A percentile compares a stretch with the other conserved stretches of the same genome.
These are phyloP conservation scores for Mycena kentingensis DNA, from an alignment of 768 basidiomycete species.

Conservation along the genomic window DNA sequence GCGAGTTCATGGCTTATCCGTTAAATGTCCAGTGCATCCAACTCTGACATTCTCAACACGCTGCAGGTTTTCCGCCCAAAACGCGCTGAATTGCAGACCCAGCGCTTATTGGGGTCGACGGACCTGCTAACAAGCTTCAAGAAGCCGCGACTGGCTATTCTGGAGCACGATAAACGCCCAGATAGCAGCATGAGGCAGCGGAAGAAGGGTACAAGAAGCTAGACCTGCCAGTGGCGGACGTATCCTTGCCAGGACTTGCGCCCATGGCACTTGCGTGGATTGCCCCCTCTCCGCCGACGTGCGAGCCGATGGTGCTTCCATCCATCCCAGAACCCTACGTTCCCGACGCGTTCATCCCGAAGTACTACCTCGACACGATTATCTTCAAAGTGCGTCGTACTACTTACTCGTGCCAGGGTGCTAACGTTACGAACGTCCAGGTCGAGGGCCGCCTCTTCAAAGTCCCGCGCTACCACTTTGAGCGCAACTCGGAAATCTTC, in stretches of 20 bases:
- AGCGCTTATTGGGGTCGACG: too few species aligned
- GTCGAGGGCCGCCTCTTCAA: constrained; percentile 43
- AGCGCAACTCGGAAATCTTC: constrained; percentile 37
- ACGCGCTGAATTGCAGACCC: too few species aligned
- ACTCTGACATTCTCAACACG: too few species aligned
- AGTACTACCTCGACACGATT: not conserved
- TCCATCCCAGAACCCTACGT: not conserved
- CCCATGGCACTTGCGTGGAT: too few species aligned
- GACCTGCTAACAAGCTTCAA: too few species aligned
- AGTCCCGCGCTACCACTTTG: constrained; percentile 38
- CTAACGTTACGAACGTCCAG: too few species aligned
- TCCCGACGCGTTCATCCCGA: not conserved
- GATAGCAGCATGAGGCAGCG: not conserved
- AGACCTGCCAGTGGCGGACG: not conserved
- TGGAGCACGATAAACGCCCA: not conserved
- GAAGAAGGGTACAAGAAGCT: not conserved
- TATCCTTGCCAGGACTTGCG: not conserved
- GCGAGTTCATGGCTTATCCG: too few species aligned
- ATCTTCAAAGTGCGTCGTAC: not conserved
- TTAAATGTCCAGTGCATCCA: too few species aligned
- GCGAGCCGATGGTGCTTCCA: not conserved
- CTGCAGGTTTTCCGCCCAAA: too few species aligned
- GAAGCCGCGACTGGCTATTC: too few species aligned
- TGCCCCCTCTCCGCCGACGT: too few species aligned
- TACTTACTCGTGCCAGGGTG: not conserved